Conservation (phyloP, 2,329 filamentous ascomycete genomes). For the Cytospora leucostoma region DNA sequence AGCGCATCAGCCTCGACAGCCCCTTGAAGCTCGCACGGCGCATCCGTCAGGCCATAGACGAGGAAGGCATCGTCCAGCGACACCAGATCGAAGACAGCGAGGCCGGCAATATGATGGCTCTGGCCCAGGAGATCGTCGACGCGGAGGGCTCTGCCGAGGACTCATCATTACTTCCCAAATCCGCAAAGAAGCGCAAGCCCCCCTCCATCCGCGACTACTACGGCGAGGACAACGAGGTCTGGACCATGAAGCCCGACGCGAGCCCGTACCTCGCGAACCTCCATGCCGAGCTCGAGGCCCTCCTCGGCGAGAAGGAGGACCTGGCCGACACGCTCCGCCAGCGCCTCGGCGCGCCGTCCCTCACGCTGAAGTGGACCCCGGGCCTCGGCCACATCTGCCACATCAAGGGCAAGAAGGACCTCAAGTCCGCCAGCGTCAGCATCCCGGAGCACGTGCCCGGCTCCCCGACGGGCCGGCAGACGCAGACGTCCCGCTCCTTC, state of each 20-base stretch:
- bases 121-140: slow-evolving; percentile 71
- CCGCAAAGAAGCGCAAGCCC: slow-evolving; percentile 43
- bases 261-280: slow-evolving; percentile 66
- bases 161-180: slow-evolving; percentile 57
- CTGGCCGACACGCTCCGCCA: slow-evolving; percentile 64
- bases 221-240: slow-evolving; percentile 59
- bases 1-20: slow-evolving; percentile 65
- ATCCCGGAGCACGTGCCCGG: slow-evolving; percentile 12
- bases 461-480: slow-evolving; percentile 48
- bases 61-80: slow-evolving; percentile 81
- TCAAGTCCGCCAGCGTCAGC: slow-evolving; percentile 57
- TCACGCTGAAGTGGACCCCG: slow-evolving; percentile 84
- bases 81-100: slow-evolving; percentile 76
- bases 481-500: slow-evolving; percentile 82
- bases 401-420: slow-evolving; percentile 69
- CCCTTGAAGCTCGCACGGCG: slow-evolving; percentile 68
- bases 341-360: slow-evolving; percentile 60
- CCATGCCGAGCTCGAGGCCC: slow-evolving; percentile 64
- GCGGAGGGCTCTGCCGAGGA: slow-evolving; percentile 65
- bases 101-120: slow-evolving; percentile 67
- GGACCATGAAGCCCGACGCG: slow-evolving; percentile 69
- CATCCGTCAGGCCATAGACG: slow-evolving; percentile 82
- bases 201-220: slow-evolving; percentile 59
- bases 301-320: slow-evolving; percentile 60
- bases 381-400: slow-evolving; percentile 89